Evolutionary conservation across 2,329 filamentous ascomycete genomes (phyloP), one percentile per base, ranked within the genome.

Genomic region (Fusarium fujikuroi): DNA sequence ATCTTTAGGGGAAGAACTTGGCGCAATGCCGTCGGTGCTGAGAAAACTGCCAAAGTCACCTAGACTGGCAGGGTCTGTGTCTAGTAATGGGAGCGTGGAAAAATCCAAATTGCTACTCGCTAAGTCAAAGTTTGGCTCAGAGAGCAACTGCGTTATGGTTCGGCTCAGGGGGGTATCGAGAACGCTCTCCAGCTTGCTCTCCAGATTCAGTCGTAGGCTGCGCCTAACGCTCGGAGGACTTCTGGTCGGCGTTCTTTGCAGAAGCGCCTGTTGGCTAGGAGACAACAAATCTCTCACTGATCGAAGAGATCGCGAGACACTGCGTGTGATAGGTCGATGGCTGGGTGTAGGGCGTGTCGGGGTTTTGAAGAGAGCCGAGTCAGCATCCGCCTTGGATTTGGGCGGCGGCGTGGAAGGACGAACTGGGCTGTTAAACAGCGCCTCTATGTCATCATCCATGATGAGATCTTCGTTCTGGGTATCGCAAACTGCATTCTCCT

Each of bases 141-240:
- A 90, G 25, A 93, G 84, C 68, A 93, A 84, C 75, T 92, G 87
- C 72, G 88, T 89, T 40, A 94, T 85, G 28, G 90, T 89, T 42
- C 88, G 85, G 4, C 89, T 90, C 76, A 92, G 88, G 0, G 91
- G 90, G 10, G 90, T 90, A 61, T 86, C 85, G 52, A 84, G 83
- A 7, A 83, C 70, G 53, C 69, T 77, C 12, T 83, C 81, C 50
- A 86, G 82, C 46, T 80, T 79, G 52, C 66, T 77, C 15, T 83
- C 81, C 46, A 86, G 82, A 43, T 81, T 79, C 11, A 79, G 78
- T 37, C 84, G 82, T 30, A 86, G 86, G 63, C 84, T 87, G 40
- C 84, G 83, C 64, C 85, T 81, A 63, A 81, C 79, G 50, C 79
- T 75, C n/a, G 77, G 77, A 63, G 72, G 62, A 32, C 74, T 87